A percentile compares a stretch with the other conserved stretches of the same genome.
phyloP scores from a whole-genome alignment of 352 stramenopile genomes.

The Phytophthora colocasiae region DNA sequence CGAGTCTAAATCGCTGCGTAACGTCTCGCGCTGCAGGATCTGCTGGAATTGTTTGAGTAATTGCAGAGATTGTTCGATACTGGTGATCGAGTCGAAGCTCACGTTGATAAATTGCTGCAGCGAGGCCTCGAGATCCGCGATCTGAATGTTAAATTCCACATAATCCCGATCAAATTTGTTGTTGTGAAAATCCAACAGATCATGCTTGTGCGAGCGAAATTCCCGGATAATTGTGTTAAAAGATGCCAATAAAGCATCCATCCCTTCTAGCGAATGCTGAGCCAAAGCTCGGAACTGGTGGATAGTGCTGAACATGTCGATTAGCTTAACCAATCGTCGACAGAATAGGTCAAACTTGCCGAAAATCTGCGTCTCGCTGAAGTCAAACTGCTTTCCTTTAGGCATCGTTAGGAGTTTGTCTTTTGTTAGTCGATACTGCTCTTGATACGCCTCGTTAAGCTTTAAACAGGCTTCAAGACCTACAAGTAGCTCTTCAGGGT shows the following conservation, averaged over 20 bases:
- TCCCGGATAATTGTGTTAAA: constrained; percentile 88
- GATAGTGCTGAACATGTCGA: constrained; percentile 93
- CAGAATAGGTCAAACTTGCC: constrained; percentile 93
- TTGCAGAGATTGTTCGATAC: constrained; percentile 87
- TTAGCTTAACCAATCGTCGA: constrained; percentile 88
- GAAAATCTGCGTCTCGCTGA: constrained; percentile 92
- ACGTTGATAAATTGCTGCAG: constrained; percentile 93
- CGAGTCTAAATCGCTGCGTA: constrained; percentile 83
- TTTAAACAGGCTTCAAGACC: constrained; percentile 83
- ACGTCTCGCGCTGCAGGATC: constrained; percentile 86
- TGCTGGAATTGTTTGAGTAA: constrained; percentile 90
- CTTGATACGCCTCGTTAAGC: constrained; percentile 92
- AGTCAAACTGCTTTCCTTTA: constrained; percentile 92
- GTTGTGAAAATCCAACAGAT: constrained; percentile 89
- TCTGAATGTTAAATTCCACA: constrained; percentile 95
- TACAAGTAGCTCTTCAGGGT: constrained; percentile 67
- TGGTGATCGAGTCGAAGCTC: constrained; percentile 90
- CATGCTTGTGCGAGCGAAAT: constrained; percentile 84
- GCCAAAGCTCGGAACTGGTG: constrained; percentile 92
- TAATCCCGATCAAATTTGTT: constrained; percentile 95
- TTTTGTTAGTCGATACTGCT: constrained; percentile 90
- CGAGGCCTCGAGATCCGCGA: constrained; percentile 86
- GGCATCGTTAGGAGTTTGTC: constrained; percentile 90
- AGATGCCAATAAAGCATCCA: constrained; percentile 78
- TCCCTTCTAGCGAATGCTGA: constrained; percentile 92